Base-by-base conservation (phyloP, 768 basidiomycete genomes). In the Tricholoma saponaceum region DNA sequence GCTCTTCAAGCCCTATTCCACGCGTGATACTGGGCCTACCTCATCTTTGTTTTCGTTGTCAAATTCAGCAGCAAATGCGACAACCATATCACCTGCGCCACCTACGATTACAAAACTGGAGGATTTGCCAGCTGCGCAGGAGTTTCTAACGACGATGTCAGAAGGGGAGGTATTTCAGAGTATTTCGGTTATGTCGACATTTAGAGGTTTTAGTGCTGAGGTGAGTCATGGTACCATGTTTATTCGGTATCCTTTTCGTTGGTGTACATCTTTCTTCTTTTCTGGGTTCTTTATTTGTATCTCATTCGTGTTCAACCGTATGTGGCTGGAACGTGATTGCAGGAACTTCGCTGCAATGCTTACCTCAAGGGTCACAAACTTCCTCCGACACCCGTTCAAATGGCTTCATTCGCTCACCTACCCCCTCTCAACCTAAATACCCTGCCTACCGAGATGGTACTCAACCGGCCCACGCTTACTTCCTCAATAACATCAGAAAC, bases 311-410 rank as follows among this genome's bases (percentile, higher is more conserved):
- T 57, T 54, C 58, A 18, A 55, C 44, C n/a, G 4, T 52, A 25
- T 37, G 41, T 28, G 20, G 47, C 33, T 46, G 20, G 10, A 32
- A 23, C 25, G 7, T 51, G 23, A n/a, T 30, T 30, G 16, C 66
- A 81, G 80, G 79, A 81, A 58, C 72, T 81, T 16, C 69, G 80
- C 35, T 67, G 28, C 51, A 63, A 73, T 41, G 79, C 80, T 10
- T 81, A 81, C 53, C 54, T 59, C 8, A 58, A 66, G 28, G 79
- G 78, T 5, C 67, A 77, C 55, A 74, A 69, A 28, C 52, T 51
- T 6, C 58, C 73, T 2, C 72, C 74, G 2, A 50, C 64, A 1
- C 60, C 66, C n/a, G 60, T 75, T 6, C 54, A 50, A 16, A 67
- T 67, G 60, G 55, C 67, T 13, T 69, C 70, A 0, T 70, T 73